phyloP scores from a whole-genome alignment of 2,329 filamentous ascomycete genomes.

The Aspergillus sp. region DNA sequence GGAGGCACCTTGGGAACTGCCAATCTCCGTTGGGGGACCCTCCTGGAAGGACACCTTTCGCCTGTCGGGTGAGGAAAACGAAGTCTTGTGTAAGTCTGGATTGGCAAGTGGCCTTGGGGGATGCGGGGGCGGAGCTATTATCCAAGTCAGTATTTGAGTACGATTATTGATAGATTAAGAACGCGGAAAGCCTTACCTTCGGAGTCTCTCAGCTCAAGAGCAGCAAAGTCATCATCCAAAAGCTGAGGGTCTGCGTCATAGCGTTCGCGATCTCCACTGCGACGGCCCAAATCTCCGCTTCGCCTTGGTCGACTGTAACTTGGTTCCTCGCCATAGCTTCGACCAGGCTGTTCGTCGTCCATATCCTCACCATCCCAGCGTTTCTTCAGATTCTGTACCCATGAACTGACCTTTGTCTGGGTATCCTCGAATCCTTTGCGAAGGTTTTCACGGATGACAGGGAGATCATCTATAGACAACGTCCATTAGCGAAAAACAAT shows the following conservation, averaged over 20 bases:
- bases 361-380: constrained; percentile 83
- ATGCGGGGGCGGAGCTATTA: constrained; percentile 46
- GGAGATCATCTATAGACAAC: constrained; percentile 65
- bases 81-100: constrained; percentile 71
- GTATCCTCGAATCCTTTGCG: constrained; percentile 93
- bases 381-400: constrained; percentile 89
- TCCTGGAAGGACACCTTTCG: constrained; percentile 54
- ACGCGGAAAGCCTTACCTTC: constrained; percentile 42
- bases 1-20: constrained; percentile 62
- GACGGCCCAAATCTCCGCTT: constrained; percentile 56
- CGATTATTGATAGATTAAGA: background rate
- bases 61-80: constrained; percentile 47
- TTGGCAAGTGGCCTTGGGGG: constrained; percentile 64
- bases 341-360: constrained; percentile 45
- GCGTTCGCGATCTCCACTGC: constrained; percentile 80
- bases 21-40: constrained; percentile 71
- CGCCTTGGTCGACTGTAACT: constrained; percentile 48
- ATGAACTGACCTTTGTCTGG: constrained; percentile 83
- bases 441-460: constrained; percentile 85
- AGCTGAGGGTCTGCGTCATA: constrained; percentile 94
- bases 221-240: constrained; percentile 78
- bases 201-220: constrained; percentile 56
- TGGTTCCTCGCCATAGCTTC: constrained; percentile 28
- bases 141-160: constrained; percentile 3
- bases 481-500: constrained; percentile 9